Evolutionary conservation across 805 yeast genomes (phyloP), one percentile per base, ranked within the genome.

Genomic region (Cyberlindnera americana): DNA sequence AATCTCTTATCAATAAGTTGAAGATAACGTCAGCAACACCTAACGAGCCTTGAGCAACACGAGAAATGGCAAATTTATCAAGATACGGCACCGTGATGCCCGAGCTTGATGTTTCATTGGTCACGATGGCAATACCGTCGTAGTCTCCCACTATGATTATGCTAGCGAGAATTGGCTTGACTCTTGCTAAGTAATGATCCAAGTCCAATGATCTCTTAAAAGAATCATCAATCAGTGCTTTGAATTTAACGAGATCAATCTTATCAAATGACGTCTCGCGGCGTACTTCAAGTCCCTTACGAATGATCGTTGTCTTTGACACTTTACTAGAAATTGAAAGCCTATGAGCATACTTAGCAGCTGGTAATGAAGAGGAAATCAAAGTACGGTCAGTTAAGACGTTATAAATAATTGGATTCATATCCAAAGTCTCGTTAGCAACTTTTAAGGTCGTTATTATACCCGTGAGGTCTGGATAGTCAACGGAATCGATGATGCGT

Each of bases 11-110:
- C 69, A 93, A 77, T 7, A 84, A 71, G 57, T 91, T 93, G 68
- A 93, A 89, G 18, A 91, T 81, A 17, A 93, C 78, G 57, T 93
- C 99, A 0, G 99, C 97, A 12, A 91, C 80, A 5, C 97, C 95
- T 4, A 95, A 81, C 0, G 93, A 78, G 1, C 99, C 98, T 61
- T 93, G 98, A 45, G 86, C 70, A 35, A 75, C 71, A 30, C 83
- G 79, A 29, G 85, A 72, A 11, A 93, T 95, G 0, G 98, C 98
- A 66, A 93, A 88, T 60, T 93, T 93, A 61, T 93, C 99, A 37
- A 93, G 67, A 50, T 93, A 93, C 0, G 96, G 86, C 23, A 88
- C 71, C 3, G 54, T 57, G 4, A 56, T 48, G 2, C 56, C 53
- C 3, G 50, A 43, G 2, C 36, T 27, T 1, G 60, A 55, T 1